phyloP scores from a whole-genome alignment of 2,329 filamentous ascomycete species.

The Colletotrichum sp. region DNA sequence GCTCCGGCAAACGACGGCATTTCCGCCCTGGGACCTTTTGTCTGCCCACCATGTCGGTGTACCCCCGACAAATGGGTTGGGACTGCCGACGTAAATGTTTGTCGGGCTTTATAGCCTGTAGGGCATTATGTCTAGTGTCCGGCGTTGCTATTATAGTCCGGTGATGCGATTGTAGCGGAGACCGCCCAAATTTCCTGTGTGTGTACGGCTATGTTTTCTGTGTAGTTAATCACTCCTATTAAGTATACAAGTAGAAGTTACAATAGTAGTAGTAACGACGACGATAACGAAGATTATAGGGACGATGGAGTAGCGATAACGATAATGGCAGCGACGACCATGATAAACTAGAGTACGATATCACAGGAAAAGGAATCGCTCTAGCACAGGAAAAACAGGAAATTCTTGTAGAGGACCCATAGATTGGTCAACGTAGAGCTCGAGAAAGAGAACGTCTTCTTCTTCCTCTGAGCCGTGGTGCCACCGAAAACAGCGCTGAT shows the following conservation, averaged over 20 bases:
- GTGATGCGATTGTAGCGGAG: not conserved
- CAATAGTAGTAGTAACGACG: too few relatives aligned
- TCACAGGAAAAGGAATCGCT: too few relatives aligned
- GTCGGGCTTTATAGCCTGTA: not conserved
- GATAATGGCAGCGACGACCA: too few relatives aligned
- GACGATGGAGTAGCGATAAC: too few relatives aligned
- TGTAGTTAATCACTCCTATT: too few relatives aligned
- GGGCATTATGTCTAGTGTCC: not conserved
- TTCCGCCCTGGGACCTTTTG: not conserved
- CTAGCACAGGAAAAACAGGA: too few relatives aligned
- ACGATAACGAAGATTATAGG: too few relatives aligned
- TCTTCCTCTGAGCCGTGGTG: not conserved
- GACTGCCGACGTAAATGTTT: not conserved
- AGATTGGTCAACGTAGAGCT: not conserved
- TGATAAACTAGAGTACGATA: too few relatives aligned
- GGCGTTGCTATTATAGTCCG: not conserved
- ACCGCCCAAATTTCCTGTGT: too few relatives aligned
- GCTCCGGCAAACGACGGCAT: not conserved
- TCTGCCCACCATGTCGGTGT: not conserved
- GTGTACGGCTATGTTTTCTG: too few relatives aligned
- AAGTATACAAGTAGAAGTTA: too few relatives aligned
- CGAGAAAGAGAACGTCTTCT: not conserved
- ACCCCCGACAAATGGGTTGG: not conserved
- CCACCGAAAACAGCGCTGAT: not conserved
- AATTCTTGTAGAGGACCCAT: not conserved